Base-by-base conservation (phyloP, 352 stramenopile species). In the Thalassiosira sp. region DNA sequence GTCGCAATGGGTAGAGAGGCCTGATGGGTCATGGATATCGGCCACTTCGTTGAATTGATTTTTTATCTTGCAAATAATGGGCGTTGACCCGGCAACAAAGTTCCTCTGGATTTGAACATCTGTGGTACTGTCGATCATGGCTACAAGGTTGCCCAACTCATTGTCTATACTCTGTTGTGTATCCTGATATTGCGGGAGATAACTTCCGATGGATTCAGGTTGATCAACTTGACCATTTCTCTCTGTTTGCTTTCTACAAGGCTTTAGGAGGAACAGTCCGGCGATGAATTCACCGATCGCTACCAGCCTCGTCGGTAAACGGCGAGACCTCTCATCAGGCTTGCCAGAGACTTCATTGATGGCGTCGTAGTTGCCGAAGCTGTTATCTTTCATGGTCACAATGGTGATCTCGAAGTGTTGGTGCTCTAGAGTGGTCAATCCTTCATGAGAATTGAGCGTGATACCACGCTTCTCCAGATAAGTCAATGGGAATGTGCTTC, bases 211-310 rank as follows among this genome's bases (percentile, higher is more conserved):
- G 6, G 28, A n/a, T 27, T 64, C 56, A 10, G 27, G n/a, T 13
- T 52, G 43, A 31, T 62, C 24, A 18, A 48, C 6, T 16, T 25
- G 43, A 27, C 18, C 27, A 8, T 7, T 52, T 52, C 11, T 52
- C 11, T 25, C 52, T 2, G 31, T 31, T 64, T 27, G 6, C 56
- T 64, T 64, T 15, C 15, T 64, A 33, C 56, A 46, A 27, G 56
- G 33, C 33, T 64, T 64, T 24, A 49, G 20, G 10, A 64, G n/a
- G 16, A 64, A 27, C 10, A 64, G 27, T 33, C 56, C 33, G 10
- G 56, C 11, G 2, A 64, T n/a, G 51, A 42, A 59, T 43, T 24
- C 25, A 20, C n/a, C 15, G 11, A 24, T 40, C n/a, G 51, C 22
- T 16, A 5, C 22, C 5, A 52, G 1, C 43, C 3, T 52, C 15